phyloP scores from a whole-genome alignment of 2,329 filamentous ascomycete genomes.

The Cladosporium cucumerinum region DNA sequence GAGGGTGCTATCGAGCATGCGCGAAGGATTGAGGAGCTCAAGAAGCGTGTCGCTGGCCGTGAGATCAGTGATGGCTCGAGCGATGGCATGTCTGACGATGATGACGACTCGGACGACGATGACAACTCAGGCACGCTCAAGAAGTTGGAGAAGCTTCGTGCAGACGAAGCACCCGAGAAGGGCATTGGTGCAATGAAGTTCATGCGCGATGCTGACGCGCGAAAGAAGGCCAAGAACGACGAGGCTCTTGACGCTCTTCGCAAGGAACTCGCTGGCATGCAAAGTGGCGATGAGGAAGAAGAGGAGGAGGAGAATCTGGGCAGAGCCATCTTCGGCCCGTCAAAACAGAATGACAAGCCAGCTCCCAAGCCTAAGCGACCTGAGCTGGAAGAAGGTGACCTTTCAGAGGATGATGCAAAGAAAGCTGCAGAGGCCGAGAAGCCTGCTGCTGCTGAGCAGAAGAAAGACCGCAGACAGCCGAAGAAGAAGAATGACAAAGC shows the following conservation, averaged over 20 bases:
- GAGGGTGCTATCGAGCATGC: conserved; percentile 77
- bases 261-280: conserved; percentile 45
- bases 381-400: conserved; percentile 61
- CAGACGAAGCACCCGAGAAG: conserved; percentile 41
- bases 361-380: conserved; percentile 37
- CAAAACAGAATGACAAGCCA: conserved; percentile 32
- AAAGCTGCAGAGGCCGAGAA: not conserved
- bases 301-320: conserved; percentile 61
- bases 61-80: conserved; percentile 52
- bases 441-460: conserved; percentile 6
- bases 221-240: conserved; percentile 75
- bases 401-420: conserved; percentile 45
- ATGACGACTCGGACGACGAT: conserved; percentile 58
- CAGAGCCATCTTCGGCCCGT: conserved; percentile 66
- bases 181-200: conserved; percentile 80
- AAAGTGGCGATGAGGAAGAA: conserved; percentile 43
- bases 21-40: conserved; percentile 75
- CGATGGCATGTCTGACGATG: conserved; percentile 51
- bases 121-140: conserved; percentile 24
- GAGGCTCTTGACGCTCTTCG: conserved; percentile 43
- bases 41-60: conserved; percentile 73
- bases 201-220: conserved; percentile 84
- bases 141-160: conserved; percentile 41
- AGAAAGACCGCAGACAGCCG: conserved; percentile 17
- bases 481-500: conserved; percentile 30